These are phyloP conservation scores for Fomitopsis schrenkii DNA, from an alignment of 1,284 basidiomycete species.

Conservation along the genomic window DNA sequence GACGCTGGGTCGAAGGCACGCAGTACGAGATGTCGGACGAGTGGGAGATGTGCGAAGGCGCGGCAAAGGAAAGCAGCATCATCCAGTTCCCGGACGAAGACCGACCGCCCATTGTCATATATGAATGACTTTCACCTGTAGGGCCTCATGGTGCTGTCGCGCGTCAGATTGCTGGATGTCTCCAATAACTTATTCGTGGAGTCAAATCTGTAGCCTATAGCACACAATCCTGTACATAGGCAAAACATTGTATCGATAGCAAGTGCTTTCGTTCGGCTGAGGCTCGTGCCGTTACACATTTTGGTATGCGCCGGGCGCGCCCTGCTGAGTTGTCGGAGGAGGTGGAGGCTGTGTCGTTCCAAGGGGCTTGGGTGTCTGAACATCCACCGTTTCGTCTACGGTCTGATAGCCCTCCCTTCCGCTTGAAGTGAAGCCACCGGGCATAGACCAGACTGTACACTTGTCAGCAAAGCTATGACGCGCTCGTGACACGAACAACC, in stretches of 20 bases:
- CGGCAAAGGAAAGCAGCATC: constrained; percentile 31
- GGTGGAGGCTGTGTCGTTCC: constrained; percentile 20
- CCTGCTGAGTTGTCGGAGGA: constrained; percentile 14
- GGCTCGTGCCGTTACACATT: constrained; percentile 31
- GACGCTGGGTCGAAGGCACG: constrained; percentile 49
- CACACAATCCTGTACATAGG: constrained; percentile 4
- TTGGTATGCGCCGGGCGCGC: constrained; percentile 50
- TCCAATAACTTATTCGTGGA: not conserved
- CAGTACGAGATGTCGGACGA: constrained; percentile 39
- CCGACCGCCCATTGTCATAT: constrained; percentile 15
- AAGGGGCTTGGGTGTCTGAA: constrained; percentile 31
- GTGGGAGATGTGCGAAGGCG: constrained; percentile 30
- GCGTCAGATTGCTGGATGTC: not conserved
- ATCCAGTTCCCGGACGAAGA: constrained; percentile 41
- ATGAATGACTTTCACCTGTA: constrained; percentile 8
- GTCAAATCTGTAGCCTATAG: constrained; percentile 2
- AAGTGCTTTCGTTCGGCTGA: not conserved
- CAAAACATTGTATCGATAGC: constrained; percentile 5
- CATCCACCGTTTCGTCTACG: constrained; percentile 55
- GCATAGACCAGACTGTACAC: constrained; percentile 77
- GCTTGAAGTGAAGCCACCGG: constrained; percentile 63
- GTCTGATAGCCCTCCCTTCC: constrained; percentile 69
- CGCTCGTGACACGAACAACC: not conserved
- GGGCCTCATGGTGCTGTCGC: not conserved
- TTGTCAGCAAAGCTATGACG: not conserved